Evolutionary conservation across 352 stramenopile species (phyloP), one percentile per base, ranked within the genome.

Genomic region (Phytophthora sp.): DNA sequence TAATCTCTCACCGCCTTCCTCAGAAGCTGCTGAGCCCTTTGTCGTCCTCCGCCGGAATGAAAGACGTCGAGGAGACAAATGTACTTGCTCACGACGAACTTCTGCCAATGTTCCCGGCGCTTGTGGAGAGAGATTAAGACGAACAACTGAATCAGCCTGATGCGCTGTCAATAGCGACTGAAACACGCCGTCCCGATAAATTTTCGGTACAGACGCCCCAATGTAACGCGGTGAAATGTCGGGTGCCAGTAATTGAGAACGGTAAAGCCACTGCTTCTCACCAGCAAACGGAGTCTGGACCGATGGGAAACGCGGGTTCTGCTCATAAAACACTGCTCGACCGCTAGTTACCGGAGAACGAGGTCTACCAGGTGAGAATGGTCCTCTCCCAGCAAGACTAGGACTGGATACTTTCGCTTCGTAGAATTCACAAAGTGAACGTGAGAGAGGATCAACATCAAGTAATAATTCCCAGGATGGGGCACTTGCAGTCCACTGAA

Each of bases 291-390:
- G 76, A 7, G 76, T 75, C 13, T 80, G 69, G n/a, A 88, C 70
- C 0, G 82, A 90, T 18, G 82, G 82, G 35, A 90, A 90, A 3
- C 78, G 78, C 20, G 82, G 80, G 27, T 90, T 90, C 9, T 87
- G 65, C 50, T 90, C 74, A 8, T 82, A 67, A 56, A 76, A 89
- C 7, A 74, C 24, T 0, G 7, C 33, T 41, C 33, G 57, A 38
- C 39, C 55, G 27, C 7, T 15, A 36, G 30, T 15, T 44, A 39
- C 16, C n/a, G 44, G 57, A 18, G 33, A 59, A n/a, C 23, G 30
- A 42, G 42, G 27, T 16, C 29, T 55, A 7, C 7, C 26, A 27
- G 38, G 57, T 44, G 52, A 65, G 1, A 27, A 39, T 5, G 27
- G 1, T 5, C 11, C 31, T 50, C 21, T 61, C 44, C 24, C 44